Base-by-base conservation (phyloP, 2,329 filamentous ascomycete genomes). In the Pseudogymnoascus sp. region DNA sequence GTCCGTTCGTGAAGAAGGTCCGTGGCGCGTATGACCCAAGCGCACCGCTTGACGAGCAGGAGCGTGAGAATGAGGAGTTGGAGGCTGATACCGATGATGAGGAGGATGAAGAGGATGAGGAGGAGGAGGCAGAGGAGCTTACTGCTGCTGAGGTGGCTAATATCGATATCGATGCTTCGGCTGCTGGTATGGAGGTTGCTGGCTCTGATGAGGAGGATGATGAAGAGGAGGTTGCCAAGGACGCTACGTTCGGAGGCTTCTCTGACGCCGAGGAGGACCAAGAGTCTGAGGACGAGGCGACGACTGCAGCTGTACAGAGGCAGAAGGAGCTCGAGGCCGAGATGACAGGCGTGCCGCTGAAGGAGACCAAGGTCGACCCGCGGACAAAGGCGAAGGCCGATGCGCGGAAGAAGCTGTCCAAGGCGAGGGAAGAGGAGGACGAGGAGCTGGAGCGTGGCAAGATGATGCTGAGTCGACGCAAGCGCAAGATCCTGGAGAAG, bases 401-500 rank as follows among this genome's bases (percentile, higher is more conserved):
- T 69, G 87, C 85, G 14, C 84, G 81, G 69, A 89, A 90, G 73
- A 85, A 85, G 70, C 79, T 88, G 31, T 82, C 84, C 69, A 89
- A 88, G 79, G 88, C 90, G 77, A 84, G 86, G 37, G 84, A 86
- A 65, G 82, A 87, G 71, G 90, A 95, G 73, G 87, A 89, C 3
- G 95, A 97, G 76, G 93, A 97, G 71, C 77, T 96, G 64, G 92
- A 96, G 76, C 84, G 93, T 67, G 89, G 91, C 75, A 97, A 96
- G 85, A 95, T 96, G 80, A 99, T 99, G 95, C 88, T 97, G 81
- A 90, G 89, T 76, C 90, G 96, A 77, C 95, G 96, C 85, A 99
- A 97, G 87, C 84, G 95, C 72, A 97, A 97, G 86, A 80, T 97
- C 72, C 89, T 93, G 69, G 95, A 97, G 81, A 95, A 97, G 81